Percentiles rank a stretch among this genome's conserved stretches.
phyloP scores from a whole-genome alignment of 345 rosid species.

The Salix udensis region DNA sequence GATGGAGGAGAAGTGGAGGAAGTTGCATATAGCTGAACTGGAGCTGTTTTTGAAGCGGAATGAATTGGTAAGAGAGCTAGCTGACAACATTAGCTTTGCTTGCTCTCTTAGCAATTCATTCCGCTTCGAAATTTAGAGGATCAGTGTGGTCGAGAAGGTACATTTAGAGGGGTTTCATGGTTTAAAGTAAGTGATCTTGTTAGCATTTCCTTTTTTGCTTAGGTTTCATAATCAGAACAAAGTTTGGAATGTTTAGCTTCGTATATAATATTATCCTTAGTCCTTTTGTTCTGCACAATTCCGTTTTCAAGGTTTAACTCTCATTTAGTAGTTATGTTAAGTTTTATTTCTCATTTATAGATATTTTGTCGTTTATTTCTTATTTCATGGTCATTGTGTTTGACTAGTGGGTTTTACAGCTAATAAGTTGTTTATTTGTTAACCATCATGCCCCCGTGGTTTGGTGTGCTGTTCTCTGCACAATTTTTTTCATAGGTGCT shows the following conservation, averaged over 20 bases:
- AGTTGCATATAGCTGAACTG: slow-evolving; percentile 24
- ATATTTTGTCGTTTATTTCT: background rate
- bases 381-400: background rate
- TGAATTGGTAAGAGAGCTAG: slow-evolving; percentile 14
- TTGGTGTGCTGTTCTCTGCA: background rate
- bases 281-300: background rate
- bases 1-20: slow-evolving; percentile 27
- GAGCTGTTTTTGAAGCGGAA: slow-evolving; percentile 21
- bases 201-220: background rate
- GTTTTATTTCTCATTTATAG: background rate
- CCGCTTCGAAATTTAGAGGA: too few relatives aligned
- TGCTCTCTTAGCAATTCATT: too few relatives aligned
- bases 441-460: background rate
- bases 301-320: background rate
- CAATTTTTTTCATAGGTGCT: background rate
- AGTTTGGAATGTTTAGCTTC: background rate
- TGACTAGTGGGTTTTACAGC: background rate
- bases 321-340: background rate
- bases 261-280: background rate
- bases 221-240: background rate
- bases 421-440: background rate
- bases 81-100: too few relatives aligned
- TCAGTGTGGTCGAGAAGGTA: background rate
- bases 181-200: background rate
- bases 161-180: background rate